Conservation (phyloP, 73 alveolate species). For the Tetrahymena thermophila region DNA sequence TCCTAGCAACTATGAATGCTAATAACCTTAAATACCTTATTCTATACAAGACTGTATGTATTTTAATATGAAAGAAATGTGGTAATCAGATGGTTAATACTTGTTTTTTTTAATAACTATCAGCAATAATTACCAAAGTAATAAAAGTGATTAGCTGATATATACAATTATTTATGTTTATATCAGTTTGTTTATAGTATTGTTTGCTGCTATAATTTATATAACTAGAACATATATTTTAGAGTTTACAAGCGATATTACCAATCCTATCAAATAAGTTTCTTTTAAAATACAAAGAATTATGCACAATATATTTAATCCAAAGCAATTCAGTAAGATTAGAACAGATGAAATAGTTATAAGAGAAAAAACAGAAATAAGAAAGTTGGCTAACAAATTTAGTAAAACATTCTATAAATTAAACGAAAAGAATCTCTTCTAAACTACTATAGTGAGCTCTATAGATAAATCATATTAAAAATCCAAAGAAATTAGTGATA, state of each 20-base stretch:
- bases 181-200: not conserved
- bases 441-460: not conserved
- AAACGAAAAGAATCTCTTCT: not conserved
- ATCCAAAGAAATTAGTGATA: not conserved
- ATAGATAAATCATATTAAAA: not conserved
- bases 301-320: not conserved
- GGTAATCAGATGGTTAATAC: not conserved
- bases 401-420: not conserved
- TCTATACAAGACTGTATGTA: not conserved
- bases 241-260: not conserved
- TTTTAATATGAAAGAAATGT: not conserved
- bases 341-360: not conserved
- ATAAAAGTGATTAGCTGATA: not conserved
- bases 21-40: not conserved
- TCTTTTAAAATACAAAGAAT: not conserved
- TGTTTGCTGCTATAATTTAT: not conserved
- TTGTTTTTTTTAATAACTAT: not conserved
- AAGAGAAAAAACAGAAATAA: not conserved
- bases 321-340: not conserved
- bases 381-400: not conserved
- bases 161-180: not conserved
- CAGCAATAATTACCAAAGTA: not conserved
- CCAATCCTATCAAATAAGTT: not conserved
- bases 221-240: not conserved
- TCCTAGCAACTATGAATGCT: not conserved